A percentile compares a stretch with the other conserved stretches of the same genome.
Conservation (phyloP, 2,329 filamentous ascomycete genomes). For the Aureobasidium sp. region DNA sequence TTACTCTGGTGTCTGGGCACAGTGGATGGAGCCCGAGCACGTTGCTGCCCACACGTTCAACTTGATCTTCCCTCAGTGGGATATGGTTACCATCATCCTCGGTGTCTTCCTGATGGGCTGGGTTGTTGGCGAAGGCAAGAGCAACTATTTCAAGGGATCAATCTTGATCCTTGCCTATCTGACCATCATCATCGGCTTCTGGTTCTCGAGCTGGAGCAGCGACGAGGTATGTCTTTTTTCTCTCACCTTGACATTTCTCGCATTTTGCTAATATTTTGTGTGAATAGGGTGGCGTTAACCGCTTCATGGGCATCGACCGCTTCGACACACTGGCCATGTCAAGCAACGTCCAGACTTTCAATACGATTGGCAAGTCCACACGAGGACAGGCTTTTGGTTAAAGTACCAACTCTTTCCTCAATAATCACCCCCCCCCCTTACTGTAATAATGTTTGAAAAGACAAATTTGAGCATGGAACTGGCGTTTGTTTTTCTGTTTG, state of each 20-base stretch:
- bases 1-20: constrained; percentile 71
- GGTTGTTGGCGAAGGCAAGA: constrained; percentile 98
- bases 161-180: constrained; percentile 90
- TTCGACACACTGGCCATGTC: constrained; percentile 39
- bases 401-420: not conserved
- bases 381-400: constrained; percentile 4
- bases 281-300: constrained; percentile 15
- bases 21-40: constrained; percentile 47
- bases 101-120: constrained; percentile 95
- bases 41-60: constrained; percentile 62
- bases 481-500: not conserved
- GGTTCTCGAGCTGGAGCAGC: constrained; percentile 64
- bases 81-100: constrained; percentile 94
- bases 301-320: constrained; percentile 38
- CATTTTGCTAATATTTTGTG: not conserved
- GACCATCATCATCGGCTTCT: constrained; percentile 88
- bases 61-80: constrained; percentile 96
- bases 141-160: constrained; percentile 99
- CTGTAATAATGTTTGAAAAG: constrained; percentile 2
- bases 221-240: constrained; percentile 34
- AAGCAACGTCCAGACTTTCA: constrained; percentile 30
- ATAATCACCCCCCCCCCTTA: not conserved
- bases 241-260: not conserved
- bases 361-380: constrained; percentile 32
- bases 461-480: not conserved